Evolutionary conservation across 1,284 basidiomycete genomes (phyloP).

Genomic region (Naganishia sp.): DNA sequence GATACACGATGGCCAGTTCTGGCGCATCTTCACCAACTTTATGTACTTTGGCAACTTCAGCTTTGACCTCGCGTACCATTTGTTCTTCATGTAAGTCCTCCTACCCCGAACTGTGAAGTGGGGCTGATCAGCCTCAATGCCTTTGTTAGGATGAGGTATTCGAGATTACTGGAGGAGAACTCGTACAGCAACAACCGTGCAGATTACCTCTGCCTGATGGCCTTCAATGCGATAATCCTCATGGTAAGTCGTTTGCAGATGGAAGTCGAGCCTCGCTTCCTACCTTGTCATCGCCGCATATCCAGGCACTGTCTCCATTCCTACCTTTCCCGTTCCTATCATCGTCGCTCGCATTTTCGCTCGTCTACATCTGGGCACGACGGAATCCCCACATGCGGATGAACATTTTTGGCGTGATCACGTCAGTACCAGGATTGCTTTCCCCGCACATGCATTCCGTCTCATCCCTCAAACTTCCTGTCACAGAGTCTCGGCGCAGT

Average conservation of each 20-base stretch:
- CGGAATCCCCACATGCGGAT: conserved; percentile 92
- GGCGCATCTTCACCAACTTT: conserved; percentile 87
- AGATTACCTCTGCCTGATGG: conserved; percentile 90
- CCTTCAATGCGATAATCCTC: conserved; percentile 76
- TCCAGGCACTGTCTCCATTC: conserved; percentile 75
- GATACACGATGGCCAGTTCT: conserved; percentile 77
- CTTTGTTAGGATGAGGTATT: conserved; percentile 85
- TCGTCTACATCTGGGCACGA: conserved; percentile 95
- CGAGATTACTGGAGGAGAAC: conserved; percentile 91
- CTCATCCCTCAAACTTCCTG: not conserved
- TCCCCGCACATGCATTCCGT: not conserved
- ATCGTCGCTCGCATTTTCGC: conserved; percentile 72
- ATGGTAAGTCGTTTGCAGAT: conserved; percentile 61
- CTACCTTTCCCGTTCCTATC: conserved; percentile 80
- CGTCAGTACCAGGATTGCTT: conserved; percentile 49
- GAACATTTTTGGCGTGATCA: conserved; percentile 89
- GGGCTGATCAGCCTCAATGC: not conserved
- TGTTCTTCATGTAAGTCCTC: conserved; percentile 88
- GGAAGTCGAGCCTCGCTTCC: too few relatives aligned
- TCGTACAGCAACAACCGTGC: conserved; percentile 86
- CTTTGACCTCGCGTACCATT: conserved; percentile 92
- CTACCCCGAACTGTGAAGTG: not conserved
- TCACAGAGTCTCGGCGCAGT: conserved; percentile 80
- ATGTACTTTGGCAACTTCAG: conserved; percentile 93
- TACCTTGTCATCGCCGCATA: not conserved